Base-by-base conservation (phyloP, 192 early-diverging fungal species). In the Linnemannia elongata region DNA sequence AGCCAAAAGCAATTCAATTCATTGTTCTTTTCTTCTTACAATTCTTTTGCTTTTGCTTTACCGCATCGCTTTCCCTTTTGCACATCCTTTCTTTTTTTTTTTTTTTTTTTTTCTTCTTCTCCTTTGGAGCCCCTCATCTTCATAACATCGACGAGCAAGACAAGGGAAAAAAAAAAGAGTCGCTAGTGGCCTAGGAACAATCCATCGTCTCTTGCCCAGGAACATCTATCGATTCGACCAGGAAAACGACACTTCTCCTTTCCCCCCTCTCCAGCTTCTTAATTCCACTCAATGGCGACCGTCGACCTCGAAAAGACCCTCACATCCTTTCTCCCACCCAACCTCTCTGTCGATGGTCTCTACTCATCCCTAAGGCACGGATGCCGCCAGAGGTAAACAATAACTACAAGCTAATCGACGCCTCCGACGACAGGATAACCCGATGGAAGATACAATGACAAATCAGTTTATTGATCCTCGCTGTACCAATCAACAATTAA, bases 261-360 rank as follows among this genome's bases (percentile, higher is more conserved):
- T 33, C 13, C 42, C 44, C 7, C 2, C 12, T 20, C 24, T 71
- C 63, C 10, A 24, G n/a, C 41, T n/a, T 1, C 30, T 35, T 33
- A 44, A 42, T 30, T 30, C 33, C 57, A 47, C 52, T 1, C 77
- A 33, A 81, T 87, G 80, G 70, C 79, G n/a, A 35, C 76, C 17
- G 54, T 35, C 33, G 52, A 47, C 42, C 33, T 87, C 20, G 78
- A 77, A 45, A 60, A 81, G 18, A 87, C 44, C 8, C 79, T 87
- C 22, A 57, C 76, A 44, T 80, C 76, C 18, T 87, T 87, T 66
- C 70, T 87, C 5, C 85, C 79, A 13, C 63, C 85, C 6, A 87
- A 78, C 49, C 76, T 81, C 36, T 81, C 79, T 30, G 76, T 81
- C n/a, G 85, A 87, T 78, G 85, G 76, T 17, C 79, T 87, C 12